Conservation (phyloP, 2,329 filamentous ascomycete species). For the Alternaria conjuncta region DNA sequence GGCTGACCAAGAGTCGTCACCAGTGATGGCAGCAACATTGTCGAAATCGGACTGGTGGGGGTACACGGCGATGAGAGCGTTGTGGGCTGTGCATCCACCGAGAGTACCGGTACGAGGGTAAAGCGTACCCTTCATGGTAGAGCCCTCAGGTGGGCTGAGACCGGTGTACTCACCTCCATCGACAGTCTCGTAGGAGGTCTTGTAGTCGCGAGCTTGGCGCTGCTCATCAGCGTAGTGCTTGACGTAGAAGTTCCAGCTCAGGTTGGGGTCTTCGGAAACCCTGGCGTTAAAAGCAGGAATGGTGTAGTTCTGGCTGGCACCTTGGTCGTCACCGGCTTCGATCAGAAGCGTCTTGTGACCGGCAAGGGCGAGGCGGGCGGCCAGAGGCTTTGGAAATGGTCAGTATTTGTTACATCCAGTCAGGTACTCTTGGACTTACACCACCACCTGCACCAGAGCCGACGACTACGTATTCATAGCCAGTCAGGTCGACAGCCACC, state of each 20-base stretch:
- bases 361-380: slow-evolving; percentile 64
- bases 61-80: slow-evolving; percentile 66
- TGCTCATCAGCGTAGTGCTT: slow-evolving; percentile 64
- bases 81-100: slow-evolving; percentile 67
- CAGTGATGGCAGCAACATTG: slow-evolving; percentile 63
- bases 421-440: neutral
- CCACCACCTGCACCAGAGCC: slow-evolving; percentile 55
- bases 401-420: neutral
- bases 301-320: slow-evolving; percentile 57
- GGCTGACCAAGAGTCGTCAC: slow-evolving; percentile 65
- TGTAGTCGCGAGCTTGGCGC: slow-evolving; percentile 62
- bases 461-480: slow-evolving; percentile 69
- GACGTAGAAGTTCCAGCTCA: slow-evolving; percentile 70
- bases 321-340: slow-evolving; percentile 66
- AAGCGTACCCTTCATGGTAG: slow-evolving; percentile 60
- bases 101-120: slow-evolving; percentile 65
- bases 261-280: slow-evolving; percentile 62
- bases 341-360: slow-evolving; percentile 67
- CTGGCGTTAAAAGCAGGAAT: slow-evolving; percentile 62
- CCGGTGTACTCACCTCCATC: slow-evolving; percentile 55
- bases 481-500: slow-evolving; percentile 37
- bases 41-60: slow-evolving; percentile 67
- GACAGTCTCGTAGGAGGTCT: slow-evolving; percentile 61
- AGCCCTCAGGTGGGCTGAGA: slow-evolving; percentile 59
- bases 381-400: slow-evolving; percentile 25